phyloP scores from a whole-genome alignment of 2,329 filamentous ascomycete species.

The Fusarium subglutinans region DNA sequence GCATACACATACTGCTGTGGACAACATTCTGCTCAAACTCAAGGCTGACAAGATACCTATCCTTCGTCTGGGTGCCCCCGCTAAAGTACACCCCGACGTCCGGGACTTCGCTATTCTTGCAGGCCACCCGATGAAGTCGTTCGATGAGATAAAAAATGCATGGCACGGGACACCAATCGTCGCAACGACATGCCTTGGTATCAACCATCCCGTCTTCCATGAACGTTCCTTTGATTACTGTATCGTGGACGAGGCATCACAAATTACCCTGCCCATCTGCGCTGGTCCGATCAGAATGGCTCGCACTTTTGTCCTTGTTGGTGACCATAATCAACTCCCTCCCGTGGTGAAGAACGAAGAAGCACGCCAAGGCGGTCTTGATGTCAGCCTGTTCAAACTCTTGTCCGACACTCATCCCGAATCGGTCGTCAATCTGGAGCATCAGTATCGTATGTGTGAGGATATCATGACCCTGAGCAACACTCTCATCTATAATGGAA shows the following conservation, averaged over 20 bases:
- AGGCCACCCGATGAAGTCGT: conserved; percentile 74
- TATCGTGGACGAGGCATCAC: conserved; percentile 97
- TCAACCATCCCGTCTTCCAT: conserved; percentile 88
- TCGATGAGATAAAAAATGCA: conserved; percentile 83
- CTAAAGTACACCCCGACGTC: conserved; percentile 90
- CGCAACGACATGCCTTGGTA: conserved; percentile 92
- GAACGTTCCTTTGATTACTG: conserved; percentile 96
- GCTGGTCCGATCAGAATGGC: conserved; percentile 94
- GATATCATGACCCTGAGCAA: conserved; percentile 97
- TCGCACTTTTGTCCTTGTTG: conserved; percentile 90
- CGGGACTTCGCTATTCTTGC: conserved; percentile 85
- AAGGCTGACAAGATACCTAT: conserved; percentile 80
- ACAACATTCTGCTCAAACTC: conserved; percentile 96
- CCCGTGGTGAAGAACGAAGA: conserved; percentile 93
- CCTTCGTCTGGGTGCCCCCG: conserved; percentile 83
- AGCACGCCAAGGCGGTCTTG: conserved; percentile 84
- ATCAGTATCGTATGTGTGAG: conserved; percentile 98
- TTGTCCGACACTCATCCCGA: conserved; percentile 88
- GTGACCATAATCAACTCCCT: conserved; percentile 95
- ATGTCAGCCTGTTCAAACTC: conserved; percentile 92
- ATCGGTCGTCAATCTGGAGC: conserved; percentile 89
- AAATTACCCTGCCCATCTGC: conserved; percentile 95
- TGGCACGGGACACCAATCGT: conserved; percentile 91
- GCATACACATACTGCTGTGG: conserved; percentile 96
- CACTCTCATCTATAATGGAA: conserved; percentile 89